phyloP scores from a whole-genome alignment of 2,329 filamentous ascomycete species.

The Chalaropsis thielavioides region DNA sequence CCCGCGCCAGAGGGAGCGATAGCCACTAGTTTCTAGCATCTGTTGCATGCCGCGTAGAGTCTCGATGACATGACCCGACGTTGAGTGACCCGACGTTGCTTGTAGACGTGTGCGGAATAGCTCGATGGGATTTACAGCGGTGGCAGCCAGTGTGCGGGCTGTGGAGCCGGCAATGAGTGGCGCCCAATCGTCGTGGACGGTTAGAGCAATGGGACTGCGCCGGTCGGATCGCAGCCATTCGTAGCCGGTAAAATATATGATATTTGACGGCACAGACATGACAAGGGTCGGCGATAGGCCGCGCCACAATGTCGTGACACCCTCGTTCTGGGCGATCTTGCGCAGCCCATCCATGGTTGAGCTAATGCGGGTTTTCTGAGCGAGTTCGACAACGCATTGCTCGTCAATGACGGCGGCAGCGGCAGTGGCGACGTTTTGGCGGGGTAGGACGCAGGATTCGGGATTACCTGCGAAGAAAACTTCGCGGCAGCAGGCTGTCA shows the following conservation, averaged over 20 bases:
- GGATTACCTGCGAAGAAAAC: conserved; percentile 90
- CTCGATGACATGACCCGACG: conserved; percentile 58
- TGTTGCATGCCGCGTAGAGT: conserved; percentile 62
- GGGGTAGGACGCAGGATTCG: conserved; percentile 64
- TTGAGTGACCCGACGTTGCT: conserved; percentile 46
- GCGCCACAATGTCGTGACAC: conserved; percentile 72
- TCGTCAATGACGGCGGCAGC: conserved; percentile 32
- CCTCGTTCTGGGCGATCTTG: conserved; percentile 93
- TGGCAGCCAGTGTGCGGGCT: conserved; percentile 67
- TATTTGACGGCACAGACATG: conserved; percentile 90
- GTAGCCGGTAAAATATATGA: conserved; percentile 97
- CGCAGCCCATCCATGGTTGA: conserved; percentile 83
- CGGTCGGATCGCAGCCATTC: conserved; percentile 74
- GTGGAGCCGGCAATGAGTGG: conserved; percentile 67
- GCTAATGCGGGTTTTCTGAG: conserved; percentile 67
- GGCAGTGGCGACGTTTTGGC: conserved; percentile 30
- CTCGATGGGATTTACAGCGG: conserved; percentile 78
- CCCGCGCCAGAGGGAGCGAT: conserved; percentile 76
- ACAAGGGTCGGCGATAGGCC: conserved; percentile 85
- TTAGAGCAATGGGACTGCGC: conserved; percentile 53
- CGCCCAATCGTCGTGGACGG: conserved; percentile 54
- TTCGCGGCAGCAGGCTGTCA: conserved; percentile 89
- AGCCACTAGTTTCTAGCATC: conserved; percentile 67
- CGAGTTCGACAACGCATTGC: conserved; percentile 78
- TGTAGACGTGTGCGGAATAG: conserved; percentile 89